Conservation (phyloP, 1,284 basidiomycete genomes). For the Cutaneotrichosporon dermatis region DNA sequence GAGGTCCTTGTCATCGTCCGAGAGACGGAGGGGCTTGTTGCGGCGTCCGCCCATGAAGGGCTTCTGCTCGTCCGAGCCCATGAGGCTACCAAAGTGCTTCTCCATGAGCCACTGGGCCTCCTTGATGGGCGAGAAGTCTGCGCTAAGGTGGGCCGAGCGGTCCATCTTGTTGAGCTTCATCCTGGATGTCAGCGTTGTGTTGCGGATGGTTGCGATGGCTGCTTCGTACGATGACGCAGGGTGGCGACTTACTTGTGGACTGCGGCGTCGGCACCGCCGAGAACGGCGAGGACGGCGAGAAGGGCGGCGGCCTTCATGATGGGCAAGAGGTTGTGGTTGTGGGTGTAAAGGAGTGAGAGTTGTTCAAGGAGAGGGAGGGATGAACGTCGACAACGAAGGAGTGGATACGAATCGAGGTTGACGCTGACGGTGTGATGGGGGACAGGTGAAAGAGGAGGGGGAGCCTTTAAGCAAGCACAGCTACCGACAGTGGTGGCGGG, state of each 20-base stretch:
- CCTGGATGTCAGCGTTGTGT: constrained; percentile 46
- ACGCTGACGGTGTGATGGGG: background rate
- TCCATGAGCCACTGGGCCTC: constrained; percentile 77
- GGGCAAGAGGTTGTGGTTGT: constrained; percentile 1
- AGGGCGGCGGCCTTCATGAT: constrained; percentile 64
- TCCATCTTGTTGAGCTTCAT: constrained; percentile 80
- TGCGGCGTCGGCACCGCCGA: constrained; percentile 46
- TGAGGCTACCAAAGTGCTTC: constrained; percentile 62
- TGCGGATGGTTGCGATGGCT: too few species aligned
- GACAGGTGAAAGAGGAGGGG: too few species aligned
- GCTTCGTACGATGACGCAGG: background rate
- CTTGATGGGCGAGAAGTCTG: constrained; percentile 54
- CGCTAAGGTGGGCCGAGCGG: constrained; percentile 52
- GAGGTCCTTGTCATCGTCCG: constrained; percentile 60
- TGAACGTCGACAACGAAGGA: background rate
- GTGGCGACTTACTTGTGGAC: constrained; percentile 39
- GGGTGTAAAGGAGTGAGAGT: constrained; percentile 10
- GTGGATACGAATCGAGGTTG: background rate
- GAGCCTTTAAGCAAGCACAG: too few species aligned
- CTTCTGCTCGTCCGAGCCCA: constrained; percentile 51
- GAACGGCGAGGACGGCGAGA: constrained; percentile 65
- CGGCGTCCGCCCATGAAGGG: constrained; percentile 61
- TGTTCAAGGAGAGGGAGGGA: constrained; percentile 10
- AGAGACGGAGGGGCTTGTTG: constrained; percentile 50
- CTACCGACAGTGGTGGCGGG: background rate